A percentile compares a stretch with the other conserved stretches of the same genome.
These are phyloP conservation scores for Thuidium tamariscinum DNA, from an alignment of 225 moss, liverwort and hornwort genomes.

Conservation along the genomic window DNA sequence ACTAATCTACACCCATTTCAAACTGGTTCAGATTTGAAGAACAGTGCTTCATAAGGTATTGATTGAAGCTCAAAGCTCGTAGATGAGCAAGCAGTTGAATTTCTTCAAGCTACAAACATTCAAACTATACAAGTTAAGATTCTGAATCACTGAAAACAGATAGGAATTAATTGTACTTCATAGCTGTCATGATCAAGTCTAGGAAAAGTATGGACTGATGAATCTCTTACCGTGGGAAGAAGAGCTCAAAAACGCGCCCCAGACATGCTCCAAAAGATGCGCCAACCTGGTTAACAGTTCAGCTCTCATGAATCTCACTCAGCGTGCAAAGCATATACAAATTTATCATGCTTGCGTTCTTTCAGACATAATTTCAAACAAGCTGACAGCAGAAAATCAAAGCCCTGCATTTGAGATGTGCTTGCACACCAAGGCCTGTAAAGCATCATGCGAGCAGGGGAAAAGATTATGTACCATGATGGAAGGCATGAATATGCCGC, in stretches of 20 bases:
- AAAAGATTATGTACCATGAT: slow-evolving; percentile 36
- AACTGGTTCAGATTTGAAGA: background rate
- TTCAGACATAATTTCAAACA: background rate
- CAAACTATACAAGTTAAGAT: background rate
- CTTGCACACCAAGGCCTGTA: background rate
- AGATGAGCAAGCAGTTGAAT: background rate
- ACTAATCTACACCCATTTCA: background rate
- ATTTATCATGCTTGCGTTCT: background rate
- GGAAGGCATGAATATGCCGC: slow-evolving; percentile 79
- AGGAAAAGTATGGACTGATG: background rate
- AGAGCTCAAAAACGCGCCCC: slow-evolving; percentile 15
- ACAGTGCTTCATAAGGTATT: background rate
- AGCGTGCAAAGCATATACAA: background rate
- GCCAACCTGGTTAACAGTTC: slow-evolving; percentile 35
- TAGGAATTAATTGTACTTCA: background rate
- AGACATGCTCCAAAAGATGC: slow-evolving; percentile 57
- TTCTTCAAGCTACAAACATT: background rate
- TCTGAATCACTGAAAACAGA: background rate
- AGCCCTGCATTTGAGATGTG: background rate
- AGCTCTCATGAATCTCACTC: background rate
- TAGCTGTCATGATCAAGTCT: background rate
- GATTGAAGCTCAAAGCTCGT: background rate
- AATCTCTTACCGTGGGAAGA: slow-evolving; percentile 39
- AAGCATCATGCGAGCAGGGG: background rate
- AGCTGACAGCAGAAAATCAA: background rate